Evolutionary conservation across 805 yeast genomes (phyloP), one percentile per base, ranked within the genome.

Genomic region (Metschnikowia gruessii): DNA sequence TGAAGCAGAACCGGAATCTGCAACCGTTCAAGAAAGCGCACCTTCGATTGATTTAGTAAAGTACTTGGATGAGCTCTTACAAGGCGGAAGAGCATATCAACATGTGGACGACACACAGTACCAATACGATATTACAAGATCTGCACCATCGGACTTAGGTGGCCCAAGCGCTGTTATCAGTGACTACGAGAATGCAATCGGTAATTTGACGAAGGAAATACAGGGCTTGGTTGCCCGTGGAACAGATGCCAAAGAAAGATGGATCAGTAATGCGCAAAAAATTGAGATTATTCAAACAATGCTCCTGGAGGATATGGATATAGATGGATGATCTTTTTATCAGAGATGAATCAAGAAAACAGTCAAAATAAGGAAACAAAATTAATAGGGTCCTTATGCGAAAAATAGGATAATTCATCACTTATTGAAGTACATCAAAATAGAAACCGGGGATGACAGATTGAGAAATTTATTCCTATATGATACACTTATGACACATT

Each of bases 201-300:
- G 52, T 4, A 49, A 48, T 5, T 50, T 69, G 16, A 43, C 55
- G 3, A 43, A 38, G 5, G 64, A 61, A n/a, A 63, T 72, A 3
- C 53, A 55, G 19, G 66, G 58, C 1, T 56, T 69, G 37, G 57
- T 67, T 3, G 53, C 52, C n/a, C 64, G 62, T 37, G 69, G 73
- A 1, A 56, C 65, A 0, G 60, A 50, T 28, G 61, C 68, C 13
- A 68, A 66, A 51, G 63, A 61, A 40, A 51, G 63, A 28, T 72
- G 76, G 76, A 54, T 59, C 33, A 48, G 33, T 10, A 69, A 69
- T 49, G 73, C 74, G 2, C 50, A 49, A 16, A 64, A 59, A 46
- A 45, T 72, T 41, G 70, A 64, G 45, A 49, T 45, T 35, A 54
- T 71, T 11, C 61, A 54, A 42, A 55, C 57, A 6, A 58, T 59